phyloP scores from a whole-genome alignment of 768 basidiomycete genomes.

The Tylopilus sp. region DNA sequence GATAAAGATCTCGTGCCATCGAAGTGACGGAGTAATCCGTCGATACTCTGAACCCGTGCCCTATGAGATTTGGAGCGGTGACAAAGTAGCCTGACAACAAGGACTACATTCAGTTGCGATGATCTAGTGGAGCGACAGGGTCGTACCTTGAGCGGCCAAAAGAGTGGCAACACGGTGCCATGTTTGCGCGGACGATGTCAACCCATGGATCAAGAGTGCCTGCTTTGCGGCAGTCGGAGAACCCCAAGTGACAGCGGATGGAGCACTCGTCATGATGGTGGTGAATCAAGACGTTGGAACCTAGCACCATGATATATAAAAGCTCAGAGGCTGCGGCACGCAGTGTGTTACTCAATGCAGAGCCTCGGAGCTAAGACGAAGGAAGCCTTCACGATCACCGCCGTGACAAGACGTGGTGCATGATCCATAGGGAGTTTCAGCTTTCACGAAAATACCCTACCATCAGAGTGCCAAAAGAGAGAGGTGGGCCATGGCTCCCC shows the following conservation, averaged over 20 bases:
- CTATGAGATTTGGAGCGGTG: slow-evolving; percentile 19
- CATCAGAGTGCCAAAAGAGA: too few relatives aligned
- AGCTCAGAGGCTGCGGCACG: too few relatives aligned
- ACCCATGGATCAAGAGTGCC: slow-evolving; percentile 27
- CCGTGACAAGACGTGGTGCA: too few relatives aligned
- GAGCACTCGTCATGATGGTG: slow-evolving; percentile 12
- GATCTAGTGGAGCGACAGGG: neutral
- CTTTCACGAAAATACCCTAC: too few relatives aligned
- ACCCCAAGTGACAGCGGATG: slow-evolving; percentile 23
- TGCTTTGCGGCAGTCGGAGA: slow-evolving; percentile 20
- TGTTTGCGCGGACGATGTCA: slow-evolving; percentile 16
- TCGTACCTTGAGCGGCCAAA: slow-evolving; percentile 17
- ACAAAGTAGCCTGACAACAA: slow-evolving; percentile 17
- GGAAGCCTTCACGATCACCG: too few relatives aligned
- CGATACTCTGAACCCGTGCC: slow-evolving; percentile 10
- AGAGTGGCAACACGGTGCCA: slow-evolving; percentile 18
- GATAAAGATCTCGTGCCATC: slow-evolving; percentile 13
- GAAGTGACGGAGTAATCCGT: slow-evolving; percentile 10
- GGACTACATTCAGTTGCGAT: neutral
- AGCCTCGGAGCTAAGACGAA: too few relatives aligned
- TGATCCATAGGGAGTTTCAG: too few relatives aligned
- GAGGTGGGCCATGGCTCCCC: too few relatives aligned
- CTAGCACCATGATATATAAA: too few relatives aligned
- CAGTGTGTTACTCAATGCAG: too few relatives aligned
- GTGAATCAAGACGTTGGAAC: too few relatives aligned